A percentile compares a stretch with the other conserved stretches of the same genome.
These are phyloP conservation scores for Sonneratia alba DNA, from an alignment of 345 rosid species.

Conservation along the genomic window DNA sequence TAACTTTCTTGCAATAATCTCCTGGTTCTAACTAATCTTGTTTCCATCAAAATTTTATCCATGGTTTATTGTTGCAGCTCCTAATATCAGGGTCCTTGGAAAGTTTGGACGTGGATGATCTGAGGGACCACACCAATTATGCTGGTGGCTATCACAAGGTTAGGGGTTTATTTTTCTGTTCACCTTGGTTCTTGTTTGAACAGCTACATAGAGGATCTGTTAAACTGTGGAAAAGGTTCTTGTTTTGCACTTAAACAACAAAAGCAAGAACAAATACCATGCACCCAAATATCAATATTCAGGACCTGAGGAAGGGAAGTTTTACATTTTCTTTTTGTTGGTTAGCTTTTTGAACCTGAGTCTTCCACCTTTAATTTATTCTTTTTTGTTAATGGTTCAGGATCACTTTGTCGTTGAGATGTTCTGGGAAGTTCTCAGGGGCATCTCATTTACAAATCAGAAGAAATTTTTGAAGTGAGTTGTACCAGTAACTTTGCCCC, in stretches of 20 bases:
- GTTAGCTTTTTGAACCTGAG: background rate
- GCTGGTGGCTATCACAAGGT: conserved; percentile 88
- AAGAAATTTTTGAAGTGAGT: conserved; percentile 92
- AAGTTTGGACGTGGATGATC: conserved; percentile 92
- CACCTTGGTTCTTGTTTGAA: background rate
- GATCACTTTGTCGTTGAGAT: conserved; percentile 94
- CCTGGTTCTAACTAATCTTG: background rate
- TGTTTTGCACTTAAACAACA: background rate
- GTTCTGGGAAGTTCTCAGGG: conserved; percentile 92
- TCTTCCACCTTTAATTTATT: background rate
- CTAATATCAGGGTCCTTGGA: conserved; percentile 88
- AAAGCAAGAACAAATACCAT: background rate
- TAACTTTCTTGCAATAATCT: background rate
- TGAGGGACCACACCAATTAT: conserved; percentile 65
- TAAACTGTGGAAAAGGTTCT: background rate
- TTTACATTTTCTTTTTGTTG: background rate
- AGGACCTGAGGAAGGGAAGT: conserved; percentile 28
- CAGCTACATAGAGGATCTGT: background rate
- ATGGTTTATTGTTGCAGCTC: conserved; percentile 5
- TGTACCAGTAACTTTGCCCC: background rate
- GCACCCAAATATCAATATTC: background rate
- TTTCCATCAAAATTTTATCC: background rate
- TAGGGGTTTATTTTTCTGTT: conserved; percentile 14
- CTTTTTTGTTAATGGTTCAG: conserved; percentile 31
- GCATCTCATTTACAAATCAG: conserved; percentile 73